phyloP scores from a whole-genome alignment of 768 basidiomycete genomes.

The Phaeotremella fagi region DNA sequence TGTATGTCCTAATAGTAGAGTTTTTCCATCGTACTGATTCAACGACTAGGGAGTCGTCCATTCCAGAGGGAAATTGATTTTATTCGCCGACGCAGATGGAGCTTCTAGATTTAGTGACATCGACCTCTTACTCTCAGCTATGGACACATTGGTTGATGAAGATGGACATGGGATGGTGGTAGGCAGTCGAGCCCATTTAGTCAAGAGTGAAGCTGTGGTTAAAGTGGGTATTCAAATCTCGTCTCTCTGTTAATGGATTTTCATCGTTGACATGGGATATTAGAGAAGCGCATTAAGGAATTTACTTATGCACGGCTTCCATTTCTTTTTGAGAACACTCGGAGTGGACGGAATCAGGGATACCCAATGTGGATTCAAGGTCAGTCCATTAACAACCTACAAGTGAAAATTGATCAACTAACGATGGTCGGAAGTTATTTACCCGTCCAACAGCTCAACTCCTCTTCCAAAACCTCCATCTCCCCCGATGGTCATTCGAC shows the following conservation, averaged over 20 bases:
- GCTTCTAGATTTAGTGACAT: constrained; percentile 84
- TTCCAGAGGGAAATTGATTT: constrained; percentile 65
- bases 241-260: background rate
- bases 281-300: constrained; percentile 86
- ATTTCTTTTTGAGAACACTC: constrained; percentile 78
- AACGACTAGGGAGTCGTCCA: constrained; percentile 65
- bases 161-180: constrained; percentile 62
- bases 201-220: constrained; percentile 85
- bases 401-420: background rate
- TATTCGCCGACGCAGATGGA: constrained; percentile 94
- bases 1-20: constrained; percentile 38
- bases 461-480: constrained; percentile 81
- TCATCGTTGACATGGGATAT: background rate
- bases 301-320: constrained; percentile 87
- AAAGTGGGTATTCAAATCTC: constrained; percentile 57
- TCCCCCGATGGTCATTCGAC: constrained; percentile 93
- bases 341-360: constrained; percentile 87
- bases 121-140: constrained; percentile 67
- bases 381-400: constrained; percentile 7
- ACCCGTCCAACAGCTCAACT: constrained; percentile 71
- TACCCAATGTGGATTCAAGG: constrained; percentile 96
- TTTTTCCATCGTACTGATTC: background rate
- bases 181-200: constrained; percentile 88
- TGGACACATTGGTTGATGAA: constrained; percentile 58
- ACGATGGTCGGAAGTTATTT: constrained; percentile 56